Base-by-base conservation (phyloP, 192 early-diverging fungal species). In the Backusella australiensis region DNA sequence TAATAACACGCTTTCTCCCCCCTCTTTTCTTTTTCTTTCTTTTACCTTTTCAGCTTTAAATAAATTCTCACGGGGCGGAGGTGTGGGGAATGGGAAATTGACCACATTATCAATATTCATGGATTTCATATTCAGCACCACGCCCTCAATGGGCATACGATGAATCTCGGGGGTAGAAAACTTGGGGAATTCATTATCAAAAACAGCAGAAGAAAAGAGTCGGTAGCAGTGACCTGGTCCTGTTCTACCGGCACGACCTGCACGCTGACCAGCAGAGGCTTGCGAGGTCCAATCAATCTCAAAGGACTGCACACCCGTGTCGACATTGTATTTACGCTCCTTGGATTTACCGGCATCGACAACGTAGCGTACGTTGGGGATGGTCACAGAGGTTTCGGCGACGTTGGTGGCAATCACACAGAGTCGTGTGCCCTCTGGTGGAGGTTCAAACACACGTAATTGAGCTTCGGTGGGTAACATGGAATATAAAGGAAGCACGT, bases 321-420 rank as follows among this genome's bases (percentile, higher is more conserved):
- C 87, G 44, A 92, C 77, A 73, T 97, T 94, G 81, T 96, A 96
- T 2, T 85, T 85, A 52, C 94, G 91, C 78, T 95, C 94, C 78
- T 99, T 99, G 17, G 91, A 94, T 76, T 98, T 97, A 21, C 97
- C 98, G 19, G 92, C 89, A 82, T 99, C 98, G 6, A 99, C 93
- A 4, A 99, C 98, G 78, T 98, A 98, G 21, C 91, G 89, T 73
- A 99, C 94, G 34, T 93, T 93, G 8, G 98, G 97, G 44, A 99
- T 98, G 3, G 98, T 99, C 23, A 99, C 90, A 14, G 94, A 96
- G 0, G 98, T 99, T 86, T 99, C 98, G n/a, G 98, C 98, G 5
- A 99, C 95, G 78, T 99, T 98, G 66, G 98, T 99, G 6, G 97
- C 97, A 19, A 99, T 88, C 12, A 99, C 96, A 78, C 95, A 96